Percentiles rank a stretch among this genome's conserved stretches.
phyloP scores from a whole-genome alignment of 176 grass and related monocot genomes.

The Typha latifolia region DNA sequence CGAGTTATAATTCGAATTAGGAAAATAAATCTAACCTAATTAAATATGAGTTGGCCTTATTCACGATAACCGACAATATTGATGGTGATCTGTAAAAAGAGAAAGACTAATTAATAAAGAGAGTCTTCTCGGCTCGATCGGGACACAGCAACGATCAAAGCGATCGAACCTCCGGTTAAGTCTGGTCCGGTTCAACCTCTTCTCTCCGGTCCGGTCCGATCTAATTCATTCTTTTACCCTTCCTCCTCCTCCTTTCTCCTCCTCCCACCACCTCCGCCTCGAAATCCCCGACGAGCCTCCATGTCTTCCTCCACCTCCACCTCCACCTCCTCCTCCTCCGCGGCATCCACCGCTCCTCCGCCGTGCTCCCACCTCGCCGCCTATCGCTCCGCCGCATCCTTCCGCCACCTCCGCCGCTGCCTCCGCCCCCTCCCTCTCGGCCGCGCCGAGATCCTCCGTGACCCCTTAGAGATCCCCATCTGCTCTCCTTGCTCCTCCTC shows the following conservation, averaged over 20 bases:
- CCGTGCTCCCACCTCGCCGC: conserved; percentile 68
- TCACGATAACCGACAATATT: no score
- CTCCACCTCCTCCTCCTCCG: background rate
- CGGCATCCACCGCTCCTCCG: conserved; percentile 30
- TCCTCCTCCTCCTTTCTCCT: background rate
- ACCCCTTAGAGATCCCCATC: conserved; percentile 49
- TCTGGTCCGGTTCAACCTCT: no score
- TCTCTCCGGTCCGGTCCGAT: no score
- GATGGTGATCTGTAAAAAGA: no score
- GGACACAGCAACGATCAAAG: no score
- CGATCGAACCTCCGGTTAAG: no score
- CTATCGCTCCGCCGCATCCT: conserved; percentile 41
- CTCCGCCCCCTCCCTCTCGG: conserved; percentile 62
- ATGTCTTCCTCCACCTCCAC: background rate
- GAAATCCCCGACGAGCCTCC: background rate
- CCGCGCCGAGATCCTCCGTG: conserved; percentile 59
- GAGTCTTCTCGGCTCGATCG: no score
- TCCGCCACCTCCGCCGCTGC: conserved; percentile 77
- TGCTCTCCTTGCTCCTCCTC: conserved; percentile 40
- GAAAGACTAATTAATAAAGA: no score
- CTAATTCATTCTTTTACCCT: no score
- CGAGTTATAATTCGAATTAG: no score
- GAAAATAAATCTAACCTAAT: no score
- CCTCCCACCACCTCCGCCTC: background rate
- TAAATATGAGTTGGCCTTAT: no score